Base-by-base conservation (phyloP, 192 early-diverging fungal species). In the Ambispora gerdemannii region DNA sequence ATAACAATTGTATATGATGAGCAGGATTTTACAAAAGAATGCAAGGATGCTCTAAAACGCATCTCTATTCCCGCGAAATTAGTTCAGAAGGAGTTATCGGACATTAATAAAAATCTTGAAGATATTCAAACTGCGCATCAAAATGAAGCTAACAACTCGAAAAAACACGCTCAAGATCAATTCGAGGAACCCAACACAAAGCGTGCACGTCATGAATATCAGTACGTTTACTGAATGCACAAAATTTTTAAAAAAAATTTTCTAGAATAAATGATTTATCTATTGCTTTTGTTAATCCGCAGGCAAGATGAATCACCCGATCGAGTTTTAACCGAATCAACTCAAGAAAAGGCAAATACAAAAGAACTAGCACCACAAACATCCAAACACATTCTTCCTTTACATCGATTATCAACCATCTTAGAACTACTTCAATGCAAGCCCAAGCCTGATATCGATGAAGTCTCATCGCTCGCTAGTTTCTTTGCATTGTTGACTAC, bases 361-460 rank as follows among this genome's bases (percentile, higher is more conserved):
- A 43, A 43, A 10, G 38, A 43, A 43, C 38, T 10, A 43, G 15
- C 38, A 43, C 6, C 7, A 43, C 38, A 43, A 15, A n/a, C n/a
- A n/a, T 43, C 38, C 6, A 15, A 43, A 43, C 38, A n/a, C n/a
- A n/a, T 73, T 0, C 73, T 80, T 19, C 72, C 82, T 50, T 78
- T 89, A 30, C 79, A 86, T 19, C 82, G 83, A 55, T 80, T 88
- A 28, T 76, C 88, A 24, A 78, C 88, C 25, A 72, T 91, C 43
- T 80, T 97, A 52, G 95, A 97, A 81, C 68, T 90, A 22, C 67
- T 94, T 35, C 87, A 93, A 77, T 83, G 82, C 80, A 87, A 87
- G 59, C 58, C 74, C 1, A 80, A 91, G 51, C 67, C 69, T 0
- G 15, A 10, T 15, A 43, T 10, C 6, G 71, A 80, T 20, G 83